Base-by-base conservation (phyloP, 257 asterid species). In the Nicotiana paniculata region DNA sequence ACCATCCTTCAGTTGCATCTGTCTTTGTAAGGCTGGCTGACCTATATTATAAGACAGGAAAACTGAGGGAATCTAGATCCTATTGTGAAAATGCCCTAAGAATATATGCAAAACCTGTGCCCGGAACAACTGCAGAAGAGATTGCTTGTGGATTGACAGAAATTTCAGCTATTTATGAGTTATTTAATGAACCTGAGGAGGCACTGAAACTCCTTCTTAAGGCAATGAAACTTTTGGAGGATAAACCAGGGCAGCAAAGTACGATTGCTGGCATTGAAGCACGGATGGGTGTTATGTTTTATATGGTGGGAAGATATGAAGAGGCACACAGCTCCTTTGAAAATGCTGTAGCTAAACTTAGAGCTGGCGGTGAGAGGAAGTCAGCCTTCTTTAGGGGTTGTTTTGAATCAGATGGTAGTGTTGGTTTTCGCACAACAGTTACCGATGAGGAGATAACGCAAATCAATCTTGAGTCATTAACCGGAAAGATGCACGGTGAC, bases 191-290 rank as follows among this genome's bases (percentile, higher is more conserved):
- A 84, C 97, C 98, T 6, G 98, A 91, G 74, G 99, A 96, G 87
- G 98, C 99, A 70, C 77, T 96, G 82, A 94, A 94, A 84, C 97
- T 96, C 68, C 86, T 94, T 65, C 97, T 91, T 57, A 94, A 94
- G 90, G 92, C 98, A 43, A 89, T 96, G 96, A 93, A 94, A 85
- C 89, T 93, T 26, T 78, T 96, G 89, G 98, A 92, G 88, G 98
- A 93, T 86, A 94, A 91, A 89, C 98, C 98, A 1, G 99, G 99
- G 74, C 99, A 94, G 90, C 99, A 94, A 66, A 92, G 95, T 83
- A 94, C 98, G 1, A 87, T 96, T 81, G 97, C 99, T 84, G 99
- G 99, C 69, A 94, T 96, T 39, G 98, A 92, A 89, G 98, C 99
- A 43, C 90, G 98, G 61, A 91, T 92, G 89, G 99, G 99, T 33